Evolutionary conservation across 2,329 filamentous ascomycete species (phyloP).

Genomic region (Aspergillus latus): DNA sequence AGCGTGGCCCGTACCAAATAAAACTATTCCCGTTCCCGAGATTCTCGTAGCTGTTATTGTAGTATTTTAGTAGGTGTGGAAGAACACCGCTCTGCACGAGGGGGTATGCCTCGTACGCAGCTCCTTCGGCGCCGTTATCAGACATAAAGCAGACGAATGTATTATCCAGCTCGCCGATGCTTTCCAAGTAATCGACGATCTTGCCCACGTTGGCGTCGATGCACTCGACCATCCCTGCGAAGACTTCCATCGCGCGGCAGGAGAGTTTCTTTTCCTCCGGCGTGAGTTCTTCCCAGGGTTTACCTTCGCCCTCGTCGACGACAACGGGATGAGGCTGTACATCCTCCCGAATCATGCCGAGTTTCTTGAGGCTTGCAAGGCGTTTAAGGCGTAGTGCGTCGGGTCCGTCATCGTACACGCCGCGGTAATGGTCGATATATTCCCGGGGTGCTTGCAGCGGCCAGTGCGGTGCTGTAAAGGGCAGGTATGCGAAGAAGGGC

Average conservation of each 20-base stretch:
- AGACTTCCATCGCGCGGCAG: slow-evolving; percentile 59
- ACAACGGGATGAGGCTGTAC: slow-evolving; percentile 41
- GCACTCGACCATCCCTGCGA: slow-evolving; percentile 63
- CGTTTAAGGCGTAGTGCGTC: slow-evolving; percentile 56
- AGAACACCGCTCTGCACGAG: slow-evolving; percentile 57
- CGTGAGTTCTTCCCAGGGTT: slow-evolving; percentile 38
- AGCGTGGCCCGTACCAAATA: slow-evolving; percentile 61
- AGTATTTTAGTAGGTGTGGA: slow-evolving; percentile 57
- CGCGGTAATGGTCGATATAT: slow-evolving; percentile 57
- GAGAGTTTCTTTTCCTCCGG: slow-evolving; percentile 43
- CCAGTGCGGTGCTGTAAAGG: slow-evolving; percentile 65
- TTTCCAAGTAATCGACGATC: slow-evolving; percentile 56
- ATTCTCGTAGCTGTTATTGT: slow-evolving; percentile 48
- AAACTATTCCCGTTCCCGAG: slow-evolving; percentile 56
- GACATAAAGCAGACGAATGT: slow-evolving; percentile 65
- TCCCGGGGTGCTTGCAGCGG: slow-evolving; percentile 60
- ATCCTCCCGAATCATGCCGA: slow-evolving; percentile 55
- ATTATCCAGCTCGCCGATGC: slow-evolving; percentile 61
- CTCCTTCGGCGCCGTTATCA: slow-evolving; percentile 63
- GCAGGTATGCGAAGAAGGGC: slow-evolving; percentile 61
- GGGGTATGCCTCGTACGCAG: slow-evolving; percentile 58
- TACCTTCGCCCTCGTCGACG: slow-evolving; percentile 51
- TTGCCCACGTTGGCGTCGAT: slow-evolving; percentile 63
- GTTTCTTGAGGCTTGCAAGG: slow-evolving; percentile 56
- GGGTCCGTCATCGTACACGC: slow-evolving; percentile 62